Evolutionary conservation across 1,284 basidiomycete genomes (phyloP).

Genomic region (Hemileia vastatrix): DNA sequence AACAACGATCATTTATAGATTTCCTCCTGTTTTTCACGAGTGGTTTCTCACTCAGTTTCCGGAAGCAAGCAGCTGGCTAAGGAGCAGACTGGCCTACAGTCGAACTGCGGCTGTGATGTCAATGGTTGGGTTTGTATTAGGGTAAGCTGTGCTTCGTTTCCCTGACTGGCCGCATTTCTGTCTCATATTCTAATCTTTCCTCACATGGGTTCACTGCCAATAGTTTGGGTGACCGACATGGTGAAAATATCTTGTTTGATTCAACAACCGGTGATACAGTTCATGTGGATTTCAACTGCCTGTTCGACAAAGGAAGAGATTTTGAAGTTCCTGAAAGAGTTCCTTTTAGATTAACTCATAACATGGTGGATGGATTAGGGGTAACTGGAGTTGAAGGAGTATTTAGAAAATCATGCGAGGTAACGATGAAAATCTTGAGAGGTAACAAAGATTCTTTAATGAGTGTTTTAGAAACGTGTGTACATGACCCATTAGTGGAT

Average conservation of each 20-base stretch:
- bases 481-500: conserved; percentile 94
- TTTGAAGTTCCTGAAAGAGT: conserved; percentile 87
- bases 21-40: conserved; percentile 81
- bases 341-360: conserved; percentile 91
- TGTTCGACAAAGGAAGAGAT: conserved; percentile 89
- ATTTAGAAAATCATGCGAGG: conserved; percentile 84
- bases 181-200: background rate
- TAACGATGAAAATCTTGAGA: conserved; percentile 75
- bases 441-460: conserved; percentile 89
- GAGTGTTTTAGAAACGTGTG: conserved; percentile 92
- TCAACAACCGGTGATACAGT: conserved; percentile 78
- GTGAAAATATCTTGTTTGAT: conserved; percentile 94
- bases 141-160: conserved; percentile 51
- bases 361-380: conserved; percentile 84
- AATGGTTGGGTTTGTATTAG: conserved; percentile 95
- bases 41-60: conserved; percentile 98
- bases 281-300: conserved; percentile 96
- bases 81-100: conserved; percentile 72
- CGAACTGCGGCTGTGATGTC: conserved; percentile 95
- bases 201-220: background rate
- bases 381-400: conserved; percentile 90
- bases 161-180: conserved; percentile 5
- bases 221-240: conserved; percentile 92
- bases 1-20: conserved; percentile 50
- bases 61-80: conserved; percentile 89